A percentile compares a stretch with the other conserved stretches of the same genome.
Evolutionary conservation across 176 grass and related monocot species (phyloP).

Genomic region (Puccinellia tenuiflora): DNA sequence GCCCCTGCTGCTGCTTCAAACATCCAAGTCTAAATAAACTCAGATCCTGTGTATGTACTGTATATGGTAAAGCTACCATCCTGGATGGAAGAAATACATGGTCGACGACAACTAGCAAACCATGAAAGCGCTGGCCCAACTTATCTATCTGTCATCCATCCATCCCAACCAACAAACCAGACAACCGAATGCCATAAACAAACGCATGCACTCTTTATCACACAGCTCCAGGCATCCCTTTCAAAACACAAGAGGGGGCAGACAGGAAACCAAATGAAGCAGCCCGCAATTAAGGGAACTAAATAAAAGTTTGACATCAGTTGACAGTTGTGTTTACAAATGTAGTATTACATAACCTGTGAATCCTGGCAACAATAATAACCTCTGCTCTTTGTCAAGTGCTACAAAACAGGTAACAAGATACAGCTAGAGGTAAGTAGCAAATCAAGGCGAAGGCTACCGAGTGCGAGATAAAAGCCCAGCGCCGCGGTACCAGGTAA

Average conservation of each 20-base stretch:
- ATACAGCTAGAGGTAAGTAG: neutral
- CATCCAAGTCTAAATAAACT: too few species aligned
- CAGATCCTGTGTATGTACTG: too few species aligned
- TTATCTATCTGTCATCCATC: neutral
- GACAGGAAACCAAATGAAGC: neutral
- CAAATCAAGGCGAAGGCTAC: neutral
- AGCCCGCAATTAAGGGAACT: too few species aligned
- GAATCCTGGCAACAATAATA: neutral
- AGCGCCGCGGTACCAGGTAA: conserved; percentile 6
- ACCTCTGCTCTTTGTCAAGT: neutral
- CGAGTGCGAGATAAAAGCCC: neutral
- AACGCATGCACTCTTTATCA: neutral
- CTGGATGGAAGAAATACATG: neutral
- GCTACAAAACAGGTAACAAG: conserved; percentile 25
- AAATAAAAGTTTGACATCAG: neutral
- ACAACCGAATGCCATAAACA: neutral
- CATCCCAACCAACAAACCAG: neutral
- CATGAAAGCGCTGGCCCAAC: neutral
- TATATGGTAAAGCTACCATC: neutral
- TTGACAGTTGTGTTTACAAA: neutral
- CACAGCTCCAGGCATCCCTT: neutral
- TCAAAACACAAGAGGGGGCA: neutral
- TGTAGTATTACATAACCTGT: conserved; percentile 6
- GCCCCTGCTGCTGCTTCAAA: neutral
- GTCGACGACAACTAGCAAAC: neutral